phyloP scores from a whole-genome alignment of 2,329 filamentous ascomycete species.

The Fusarium austroafricanum region DNA sequence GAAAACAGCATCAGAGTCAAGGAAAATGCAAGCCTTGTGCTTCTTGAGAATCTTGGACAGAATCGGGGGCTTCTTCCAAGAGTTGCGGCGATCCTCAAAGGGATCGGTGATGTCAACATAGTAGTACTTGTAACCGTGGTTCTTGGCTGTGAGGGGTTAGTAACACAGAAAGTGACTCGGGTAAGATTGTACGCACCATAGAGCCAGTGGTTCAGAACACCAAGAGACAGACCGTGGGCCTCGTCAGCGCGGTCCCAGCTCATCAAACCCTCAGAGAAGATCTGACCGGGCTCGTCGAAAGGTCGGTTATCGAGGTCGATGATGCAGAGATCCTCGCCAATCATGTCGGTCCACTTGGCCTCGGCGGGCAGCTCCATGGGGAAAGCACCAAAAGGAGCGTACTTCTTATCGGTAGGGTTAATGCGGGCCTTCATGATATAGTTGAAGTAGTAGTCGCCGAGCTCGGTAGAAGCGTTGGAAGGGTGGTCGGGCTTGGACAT shows the following conservation, averaged over 20 bases:
- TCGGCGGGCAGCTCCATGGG: slow-evolving; percentile 48
- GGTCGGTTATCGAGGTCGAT: slow-evolving; percentile 59
- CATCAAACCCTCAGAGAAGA: slow-evolving; percentile 52
- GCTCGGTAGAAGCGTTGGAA: slow-evolving; percentile 38
- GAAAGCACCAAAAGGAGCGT: slow-evolving; percentile 50
- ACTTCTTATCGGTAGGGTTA: slow-evolving; percentile 42
- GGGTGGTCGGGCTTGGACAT: slow-evolving; percentile 30
- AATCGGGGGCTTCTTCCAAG: slow-evolving; percentile 60
- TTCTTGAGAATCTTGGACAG: slow-evolving; percentile 57
- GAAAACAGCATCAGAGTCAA: slow-evolving; percentile 61
- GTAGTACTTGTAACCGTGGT: slow-evolving; percentile 62
- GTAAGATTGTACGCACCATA: slow-evolving; percentile 49
- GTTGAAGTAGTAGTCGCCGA: slow-evolving; percentile 51
- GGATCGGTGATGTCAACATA: slow-evolving; percentile 54
- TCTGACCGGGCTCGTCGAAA: slow-evolving; percentile 51
- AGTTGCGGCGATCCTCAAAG: slow-evolving; percentile 56
- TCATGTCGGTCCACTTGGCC: slow-evolving; percentile 48
- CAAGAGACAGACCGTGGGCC: slow-evolving; percentile 54
- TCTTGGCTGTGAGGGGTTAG: slow-evolving; percentile 52
- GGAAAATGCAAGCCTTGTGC: slow-evolving; percentile 57
- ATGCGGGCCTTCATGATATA: slow-evolving; percentile 48
- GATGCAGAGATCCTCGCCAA: slow-evolving; percentile 57
- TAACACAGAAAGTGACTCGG: neutral
- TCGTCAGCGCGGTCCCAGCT: slow-evolving; percentile 50
- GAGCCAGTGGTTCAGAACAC: slow-evolving; percentile 59